phyloP scores from a whole-genome alignment of 2,329 filamentous ascomycete genomes.

The Penicillium sp. region DNA sequence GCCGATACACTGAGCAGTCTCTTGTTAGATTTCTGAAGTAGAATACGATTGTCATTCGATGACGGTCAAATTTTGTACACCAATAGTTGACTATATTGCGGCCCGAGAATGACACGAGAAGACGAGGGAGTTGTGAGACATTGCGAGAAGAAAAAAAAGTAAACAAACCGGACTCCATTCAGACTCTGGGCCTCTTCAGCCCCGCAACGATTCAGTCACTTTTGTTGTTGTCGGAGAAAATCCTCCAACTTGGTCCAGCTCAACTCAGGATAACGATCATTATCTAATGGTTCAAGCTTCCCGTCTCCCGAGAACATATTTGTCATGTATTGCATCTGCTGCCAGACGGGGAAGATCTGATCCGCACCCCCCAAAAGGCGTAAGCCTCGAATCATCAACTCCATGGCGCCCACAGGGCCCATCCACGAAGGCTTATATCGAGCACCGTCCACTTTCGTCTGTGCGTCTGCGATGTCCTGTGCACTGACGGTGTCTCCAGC shows the following conservation, averaged over 20 bases:
- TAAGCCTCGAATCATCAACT: slow-evolving; percentile 7
- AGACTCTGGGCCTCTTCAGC: neutral
- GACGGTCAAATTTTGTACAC: no score
- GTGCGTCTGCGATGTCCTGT: slow-evolving; percentile 8
- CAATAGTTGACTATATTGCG: no score
- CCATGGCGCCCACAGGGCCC: slow-evolving; percentile 2
- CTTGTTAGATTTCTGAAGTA: no score
- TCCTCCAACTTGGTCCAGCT: slow-evolving; percentile 7
- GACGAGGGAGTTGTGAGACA: no score
- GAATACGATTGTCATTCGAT: no score
- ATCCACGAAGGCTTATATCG: slow-evolving; percentile 7
- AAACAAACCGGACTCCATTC: no score
- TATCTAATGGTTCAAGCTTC: slow-evolving; percentile 11
- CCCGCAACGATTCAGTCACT: neutral
- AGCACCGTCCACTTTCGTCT: slow-evolving; percentile 7
- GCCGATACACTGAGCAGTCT: no score
- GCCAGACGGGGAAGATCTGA: slow-evolving; percentile 9
- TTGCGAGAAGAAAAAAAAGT: neutral
- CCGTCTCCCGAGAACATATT: slow-evolving; percentile 12
- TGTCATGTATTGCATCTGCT: slow-evolving; percentile 14
- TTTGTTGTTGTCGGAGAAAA: slow-evolving; percentile 2
- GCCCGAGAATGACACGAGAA: no score
- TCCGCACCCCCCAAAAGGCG: slow-evolving; percentile 12
- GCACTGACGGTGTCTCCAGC: slow-evolving; percentile 7
- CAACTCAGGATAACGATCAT: slow-evolving; percentile 10